These are phyloP conservation scores for Hippophae rhamnoides DNA, from an alignment of 306 rosid species.

Conservation along the genomic window DNA sequence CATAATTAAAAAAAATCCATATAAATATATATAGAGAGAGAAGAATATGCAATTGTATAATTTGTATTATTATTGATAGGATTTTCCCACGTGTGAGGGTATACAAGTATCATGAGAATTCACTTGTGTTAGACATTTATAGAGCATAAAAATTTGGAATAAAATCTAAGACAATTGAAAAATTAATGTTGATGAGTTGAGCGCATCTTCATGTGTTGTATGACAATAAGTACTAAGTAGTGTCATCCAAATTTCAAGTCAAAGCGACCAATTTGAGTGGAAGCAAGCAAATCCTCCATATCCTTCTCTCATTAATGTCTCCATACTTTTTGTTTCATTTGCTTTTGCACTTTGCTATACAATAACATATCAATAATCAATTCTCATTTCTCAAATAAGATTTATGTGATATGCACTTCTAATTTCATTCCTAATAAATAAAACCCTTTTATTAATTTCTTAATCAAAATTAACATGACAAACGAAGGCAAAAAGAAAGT, in stretches of 20 bases:
- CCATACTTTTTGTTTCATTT: slow-evolving; percentile 60
- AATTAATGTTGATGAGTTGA: slow-evolving; percentile 16
- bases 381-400: not conserved
- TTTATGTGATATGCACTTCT: too few relatives aligned
- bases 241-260: slow-evolving; percentile 48
- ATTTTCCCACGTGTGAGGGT: slow-evolving; percentile 25
- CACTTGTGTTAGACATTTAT: slow-evolving; percentile 27
- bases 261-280: slow-evolving; percentile 71
- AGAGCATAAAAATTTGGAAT: slow-evolving; percentile 31
- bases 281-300: slow-evolving; percentile 53
- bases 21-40: not conserved
- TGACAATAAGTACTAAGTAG: slow-evolving; percentile 35
- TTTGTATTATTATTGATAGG: slow-evolving; percentile 34
- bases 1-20: not conserved
- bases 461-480: too few relatives aligned
- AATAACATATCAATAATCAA: not conserved
- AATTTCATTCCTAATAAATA: too few relatives aligned
- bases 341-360: slow-evolving; percentile 65
- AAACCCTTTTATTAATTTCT: too few relatives aligned
- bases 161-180: slow-evolving; percentile 26
- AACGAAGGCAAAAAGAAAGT: too few relatives aligned
- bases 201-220: slow-evolving; percentile 36
- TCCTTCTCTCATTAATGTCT: slow-evolving; percentile 51
- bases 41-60: slow-evolving; percentile 8
- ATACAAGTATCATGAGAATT: slow-evolving; percentile 45